Evolutionary conservation across 2,329 filamentous ascomycete species (phyloP).

Genomic region (Fusarium euwallaceae): DNA sequence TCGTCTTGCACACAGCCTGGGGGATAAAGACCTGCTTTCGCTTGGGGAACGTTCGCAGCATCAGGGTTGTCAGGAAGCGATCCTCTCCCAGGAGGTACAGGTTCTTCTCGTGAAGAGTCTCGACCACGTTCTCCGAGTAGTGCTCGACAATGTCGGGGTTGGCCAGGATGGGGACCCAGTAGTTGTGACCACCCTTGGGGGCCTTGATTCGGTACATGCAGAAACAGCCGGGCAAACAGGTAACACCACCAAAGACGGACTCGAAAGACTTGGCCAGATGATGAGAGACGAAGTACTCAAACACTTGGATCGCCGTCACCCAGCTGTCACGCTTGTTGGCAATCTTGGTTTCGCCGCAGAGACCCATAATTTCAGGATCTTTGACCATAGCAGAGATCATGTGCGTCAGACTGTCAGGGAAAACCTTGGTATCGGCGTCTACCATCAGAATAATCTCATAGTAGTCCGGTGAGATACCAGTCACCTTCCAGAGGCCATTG

Average conservation of each 20-base stretch:
- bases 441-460: slow-evolving; percentile 99
- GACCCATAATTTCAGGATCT: slow-evolving; percentile 98
- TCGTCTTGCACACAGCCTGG: slow-evolving; percentile 98
- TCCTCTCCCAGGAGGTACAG: slow-evolving; percentile 91
- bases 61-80: slow-evolving; percentile 94
- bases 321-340: slow-evolving; percentile 96
- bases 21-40: slow-evolving; percentile 99
- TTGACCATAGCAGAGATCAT: slow-evolving; percentile 99
- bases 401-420: slow-evolving; percentile 97
- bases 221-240: slow-evolving; percentile 98
- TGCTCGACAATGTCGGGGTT: slow-evolving; percentile 99
- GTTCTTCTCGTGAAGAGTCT: slow-evolving; percentile 98
- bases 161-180: slow-evolving; percentile 98
- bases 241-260: slow-evolving; percentile 98
- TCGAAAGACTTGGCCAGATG: slow-evolving; percentile 98
- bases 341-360: slow-evolving; percentile 99
- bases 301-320: slow-evolving; percentile 98
- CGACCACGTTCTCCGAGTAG: slow-evolving; percentile 98
- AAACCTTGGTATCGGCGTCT: slow-evolving; percentile 98
- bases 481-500: slow-evolving; percentile 98
- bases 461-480: slow-evolving; percentile 96
- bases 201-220: slow-evolving; percentile 99
- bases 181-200: slow-evolving; percentile 97
- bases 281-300: slow-evolving; percentile 99
- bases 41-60: slow-evolving; percentile 99